phyloP scores from a whole-genome alignment of 257 asterid species.

The Vinca minor region DNA sequence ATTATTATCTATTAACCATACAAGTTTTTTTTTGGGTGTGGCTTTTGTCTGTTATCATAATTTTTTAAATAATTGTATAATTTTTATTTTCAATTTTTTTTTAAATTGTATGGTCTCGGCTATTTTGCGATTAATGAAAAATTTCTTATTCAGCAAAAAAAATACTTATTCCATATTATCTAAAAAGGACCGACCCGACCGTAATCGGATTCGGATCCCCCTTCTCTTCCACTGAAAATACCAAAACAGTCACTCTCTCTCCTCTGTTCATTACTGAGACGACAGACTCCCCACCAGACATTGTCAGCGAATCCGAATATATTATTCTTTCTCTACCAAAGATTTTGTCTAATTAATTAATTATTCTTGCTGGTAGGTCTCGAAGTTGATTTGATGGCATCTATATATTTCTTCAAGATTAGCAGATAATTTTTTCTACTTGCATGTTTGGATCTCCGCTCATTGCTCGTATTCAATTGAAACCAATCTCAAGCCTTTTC shows the following conservation, averaged over 20 bases:
- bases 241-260: neutral
- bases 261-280: too few relatives aligned
- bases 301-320: neutral
- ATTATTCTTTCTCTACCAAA: neutral
- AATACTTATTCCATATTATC: too few relatives aligned
- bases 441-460: constrained; percentile 26
- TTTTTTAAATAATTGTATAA: too few relatives aligned
- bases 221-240: neutral
- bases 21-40: too few relatives aligned
- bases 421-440: neutral
- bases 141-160: too few relatives aligned
- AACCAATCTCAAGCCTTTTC: constrained; percentile 20
- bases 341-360: too few relatives aligned
- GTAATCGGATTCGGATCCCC: neutral
- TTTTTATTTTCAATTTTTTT: too few relatives aligned
- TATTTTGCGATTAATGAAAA: too few relatives aligned
- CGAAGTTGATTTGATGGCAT: neutral
- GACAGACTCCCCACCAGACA: neutral
- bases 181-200: too few relatives aligned
- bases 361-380: neutral
- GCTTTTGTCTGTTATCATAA: too few relatives aligned
- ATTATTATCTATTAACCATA: too few relatives aligned
- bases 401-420: neutral
- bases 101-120: too few relatives aligned
- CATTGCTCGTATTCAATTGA: constrained; percentile 15